Evolutionary conservation across 768 basidiomycete species (phyloP), one percentile per base, ranked within the genome.

Genomic region (Mycena vulgaris): DNA sequence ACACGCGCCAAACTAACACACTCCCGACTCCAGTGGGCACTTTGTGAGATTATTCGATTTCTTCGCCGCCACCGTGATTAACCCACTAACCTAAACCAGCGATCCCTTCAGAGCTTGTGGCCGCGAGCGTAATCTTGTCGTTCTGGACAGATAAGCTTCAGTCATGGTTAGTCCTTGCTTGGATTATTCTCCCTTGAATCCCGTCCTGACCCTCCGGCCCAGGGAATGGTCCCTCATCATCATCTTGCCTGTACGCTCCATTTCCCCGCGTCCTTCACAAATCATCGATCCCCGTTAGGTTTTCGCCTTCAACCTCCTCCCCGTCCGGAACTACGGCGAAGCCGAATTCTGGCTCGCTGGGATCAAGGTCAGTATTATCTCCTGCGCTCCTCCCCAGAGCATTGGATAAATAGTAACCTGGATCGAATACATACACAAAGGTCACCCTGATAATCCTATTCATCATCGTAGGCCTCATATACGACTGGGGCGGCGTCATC

Each of bases 311-410:
- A 69, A 69, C 61, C 61, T 69, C 31, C 68, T 69, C 16, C 68
- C 53, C 35, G 40, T 45, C 48, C 17, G 61, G 33, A 49, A 39
- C 16, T 16, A 62, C 88, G 89, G 88, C 51, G 90, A 91, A 82
- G 86, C 87, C 0, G 89, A 88, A 72, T 89, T 89, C 78, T 91
- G 89, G 89, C 84, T 88, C 60, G 88, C 90, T 10, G 83, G 88
- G 73, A 84, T 92, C 74, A 92, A 92, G 79, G 88, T 92, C 27
- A 56, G 52, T 39, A 14, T 23, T n/a, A n/a, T n/a, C n/a, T n/a
- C n/a, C 19, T 30, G 19, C 33, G 16, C 9, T 35, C 28, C 9
- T 17, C 30, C n/a, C n/a, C n/a, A n/a, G n/a, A n/a, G 8, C 16
- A 19, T 45, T 49, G 33, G 9, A 9, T 13, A 5, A 11, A 16